Percentiles rank a stretch among this genome's conserved stretches.
These are phyloP conservation scores for Yamadazyma epiphylla DNA, from an alignment of 1,139 yeast species.

Conservation along the genomic window DNA sequence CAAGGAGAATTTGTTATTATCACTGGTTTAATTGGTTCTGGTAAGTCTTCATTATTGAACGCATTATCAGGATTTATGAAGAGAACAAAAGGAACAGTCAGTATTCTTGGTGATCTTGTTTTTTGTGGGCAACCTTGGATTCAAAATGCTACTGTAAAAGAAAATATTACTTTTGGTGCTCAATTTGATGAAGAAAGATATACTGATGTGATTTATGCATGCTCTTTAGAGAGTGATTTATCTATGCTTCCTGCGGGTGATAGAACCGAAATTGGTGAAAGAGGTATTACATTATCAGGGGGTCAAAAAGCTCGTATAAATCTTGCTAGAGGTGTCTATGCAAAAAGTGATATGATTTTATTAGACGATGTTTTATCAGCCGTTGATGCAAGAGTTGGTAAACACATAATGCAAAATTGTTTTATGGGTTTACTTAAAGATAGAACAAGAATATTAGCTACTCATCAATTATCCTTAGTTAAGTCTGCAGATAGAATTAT, in stretches of 20 bases:
- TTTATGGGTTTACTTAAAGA: constrained; percentile 29
- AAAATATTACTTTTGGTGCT: constrained; percentile 34
- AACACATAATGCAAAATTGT: constrained; percentile 40
- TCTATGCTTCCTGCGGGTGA: constrained; percentile 42
- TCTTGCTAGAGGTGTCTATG: constrained; percentile 44
- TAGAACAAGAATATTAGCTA: constrained; percentile 42
- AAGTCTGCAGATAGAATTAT: constrained; percentile 38
- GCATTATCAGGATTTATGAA: constrained; percentile 61
- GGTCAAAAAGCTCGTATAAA: constrained; percentile 49
- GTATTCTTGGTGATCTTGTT: constrained; percentile 35
- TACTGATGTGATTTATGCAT: constrained; percentile 29
- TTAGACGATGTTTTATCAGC: constrained; percentile 48
- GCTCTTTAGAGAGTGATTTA: constrained; percentile 36
- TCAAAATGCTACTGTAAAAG: constrained; percentile 39
- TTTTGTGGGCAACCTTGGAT: constrained; percentile 54
- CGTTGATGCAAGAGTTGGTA: constrained; percentile 49
- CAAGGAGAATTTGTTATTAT: constrained; percentile 66
- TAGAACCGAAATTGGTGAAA: constrained; percentile 44
- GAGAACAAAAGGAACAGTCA: constrained; percentile 33
- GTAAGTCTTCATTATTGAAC: constrained; percentile 55
- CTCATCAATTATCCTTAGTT: constrained; percentile 44
- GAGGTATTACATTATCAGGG: constrained; percentile 47
- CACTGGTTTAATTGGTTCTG: constrained; percentile 71
- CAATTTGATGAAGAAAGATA: constrained; percentile 25
- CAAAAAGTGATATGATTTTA: constrained; percentile 34